Percentiles rank a stretch among this genome's conserved stretches.
Conservation (phyloP, 208 protist genomes). For the Angomonas ambiguus region DNA sequence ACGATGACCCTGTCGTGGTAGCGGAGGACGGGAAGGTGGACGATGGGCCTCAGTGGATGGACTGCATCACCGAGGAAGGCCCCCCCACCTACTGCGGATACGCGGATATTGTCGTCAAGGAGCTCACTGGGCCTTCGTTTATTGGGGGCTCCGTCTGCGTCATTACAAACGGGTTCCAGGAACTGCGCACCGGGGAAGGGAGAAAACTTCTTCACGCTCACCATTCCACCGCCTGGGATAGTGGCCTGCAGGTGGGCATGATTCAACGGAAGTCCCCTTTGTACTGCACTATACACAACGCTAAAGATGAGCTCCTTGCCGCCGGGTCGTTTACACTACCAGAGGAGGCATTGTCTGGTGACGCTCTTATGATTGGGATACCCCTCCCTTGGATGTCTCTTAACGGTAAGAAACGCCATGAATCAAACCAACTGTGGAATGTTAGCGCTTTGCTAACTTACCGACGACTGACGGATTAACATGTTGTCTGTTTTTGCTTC, state of each 20-base stretch:
- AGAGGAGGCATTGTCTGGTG: conserved; percentile 18
- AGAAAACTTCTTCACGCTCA: conserved; percentile 28
- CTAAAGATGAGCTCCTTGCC: conserved; percentile 35
- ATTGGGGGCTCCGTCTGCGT: conserved; percentile 36
- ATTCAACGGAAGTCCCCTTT: conserved; percentile 27
- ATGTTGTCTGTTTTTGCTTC: not conserved
- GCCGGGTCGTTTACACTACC: conserved; percentile 34
- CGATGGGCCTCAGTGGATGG: not conserved
- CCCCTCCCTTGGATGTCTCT: conserved; percentile 33
- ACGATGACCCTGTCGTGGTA: conserved; percentile 14
- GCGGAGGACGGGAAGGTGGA: not conserved
- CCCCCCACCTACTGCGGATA: conserved; percentile 53
- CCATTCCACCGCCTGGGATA: conserved; percentile 52
- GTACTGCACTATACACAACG: conserved; percentile 49
- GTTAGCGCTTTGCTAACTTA: conserved; percentile 37
- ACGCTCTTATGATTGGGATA: conserved; percentile 29
- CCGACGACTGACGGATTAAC: conserved; percentile 14
- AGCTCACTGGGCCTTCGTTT: conserved; percentile 33
- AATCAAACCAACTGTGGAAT: conserved; percentile 19
- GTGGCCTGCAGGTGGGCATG: conserved; percentile 59
- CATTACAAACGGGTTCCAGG: conserved; percentile 73
- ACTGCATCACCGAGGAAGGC: conserved; percentile 8
- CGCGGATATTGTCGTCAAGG: conserved; percentile 48
- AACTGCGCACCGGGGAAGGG: conserved; percentile 41
- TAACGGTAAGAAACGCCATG: conserved; percentile 25